Evolutionary conservation across 495 filamentous ascomycete genomes (phyloP).

Genomic region (Tuber magnatum): DNA sequence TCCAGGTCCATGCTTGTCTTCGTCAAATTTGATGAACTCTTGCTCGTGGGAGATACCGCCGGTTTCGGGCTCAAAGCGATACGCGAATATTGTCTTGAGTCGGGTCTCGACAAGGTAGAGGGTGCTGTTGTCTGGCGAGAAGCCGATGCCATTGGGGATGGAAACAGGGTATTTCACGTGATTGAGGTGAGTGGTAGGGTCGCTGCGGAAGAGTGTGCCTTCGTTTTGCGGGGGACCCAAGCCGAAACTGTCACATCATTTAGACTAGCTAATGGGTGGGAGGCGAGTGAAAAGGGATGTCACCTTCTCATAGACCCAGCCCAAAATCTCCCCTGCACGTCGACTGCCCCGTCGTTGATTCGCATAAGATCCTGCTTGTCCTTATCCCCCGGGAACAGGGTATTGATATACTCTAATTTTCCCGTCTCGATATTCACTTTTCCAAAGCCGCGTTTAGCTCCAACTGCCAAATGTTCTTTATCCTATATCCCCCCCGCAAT

Average conservation of each 20-base stretch:
- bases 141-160: slow-evolving; percentile 38
- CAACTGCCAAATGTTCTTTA: slow-evolving; percentile 26
- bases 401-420: slow-evolving; percentile 29
- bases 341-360: slow-evolving; percentile 37
- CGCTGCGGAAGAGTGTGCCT: slow-evolving; percentile 27
- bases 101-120: slow-evolving; percentile 37
- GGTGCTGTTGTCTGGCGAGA: slow-evolving; percentile 26
- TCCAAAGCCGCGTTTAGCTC: slow-evolving; percentile 33
- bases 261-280: slow-evolving; percentile 2
- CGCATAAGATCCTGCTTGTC: slow-evolving; percentile 31
- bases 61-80: slow-evolving; percentile 35
- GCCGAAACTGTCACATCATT: slow-evolving; percentile 17
- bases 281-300: background rate
- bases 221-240: slow-evolving; percentile 22
- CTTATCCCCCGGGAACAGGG: slow-evolving; percentile 30
- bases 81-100: slow-evolving; percentile 31
- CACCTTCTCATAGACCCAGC: slow-evolving; percentile 36
- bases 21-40: slow-evolving; percentile 33
- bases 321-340: slow-evolving; percentile 36
- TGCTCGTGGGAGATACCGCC: slow-evolving; percentile 26
- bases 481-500: slow-evolving; percentile 18
- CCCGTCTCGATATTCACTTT: slow-evolving; percentile 34
- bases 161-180: slow-evolving; percentile 30
- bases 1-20: slow-evolving; percentile 27
- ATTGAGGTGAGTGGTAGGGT: slow-evolving; percentile 10